Conservation (phyloP, 139 green algal genomes). For the Ettlia oleoabundans region DNA sequence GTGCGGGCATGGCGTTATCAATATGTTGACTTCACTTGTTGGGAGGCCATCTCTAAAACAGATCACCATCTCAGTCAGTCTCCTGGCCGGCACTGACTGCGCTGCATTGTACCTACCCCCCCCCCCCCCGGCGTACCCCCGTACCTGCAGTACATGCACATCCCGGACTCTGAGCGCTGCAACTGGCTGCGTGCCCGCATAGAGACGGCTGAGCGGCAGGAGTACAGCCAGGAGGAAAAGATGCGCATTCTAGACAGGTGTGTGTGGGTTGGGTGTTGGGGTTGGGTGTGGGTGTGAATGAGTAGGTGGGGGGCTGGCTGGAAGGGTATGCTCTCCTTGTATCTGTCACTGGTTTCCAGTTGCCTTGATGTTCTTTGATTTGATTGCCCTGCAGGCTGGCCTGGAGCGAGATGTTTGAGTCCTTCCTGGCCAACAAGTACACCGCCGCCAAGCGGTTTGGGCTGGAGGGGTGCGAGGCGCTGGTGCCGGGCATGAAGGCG, state of each 20-base stretch:
- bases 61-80: no score
- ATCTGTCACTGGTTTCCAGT: no score
- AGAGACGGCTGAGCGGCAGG: conserved; percentile 64
- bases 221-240: conserved; percentile 71
- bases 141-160: conserved; percentile 97
- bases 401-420: conserved; percentile 97
- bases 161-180: conserved; percentile 89
- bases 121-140: not conserved
- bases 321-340: no score
- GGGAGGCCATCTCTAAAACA: no score
- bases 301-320: no score
- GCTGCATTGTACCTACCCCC: not conserved
- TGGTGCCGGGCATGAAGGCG: conserved; percentile 97
- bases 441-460: conserved; percentile 91
- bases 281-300: not conserved
- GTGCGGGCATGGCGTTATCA: no score
- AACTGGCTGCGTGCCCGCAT: conserved; percentile 96
- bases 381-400: conserved; percentile 61
- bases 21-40: no score
- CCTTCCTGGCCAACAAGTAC: conserved; percentile 96
- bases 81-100: not conserved
- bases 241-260: conserved; percentile 89
- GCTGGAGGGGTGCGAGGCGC: conserved; percentile 91
- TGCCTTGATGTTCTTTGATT: no score
- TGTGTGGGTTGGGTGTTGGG: not conserved